A percentile compares a stretch with the other conserved stretches of the same genome.
phyloP scores from a whole-genome alignment of 139 green algal species.

The Tetraselmis striata region DNA sequence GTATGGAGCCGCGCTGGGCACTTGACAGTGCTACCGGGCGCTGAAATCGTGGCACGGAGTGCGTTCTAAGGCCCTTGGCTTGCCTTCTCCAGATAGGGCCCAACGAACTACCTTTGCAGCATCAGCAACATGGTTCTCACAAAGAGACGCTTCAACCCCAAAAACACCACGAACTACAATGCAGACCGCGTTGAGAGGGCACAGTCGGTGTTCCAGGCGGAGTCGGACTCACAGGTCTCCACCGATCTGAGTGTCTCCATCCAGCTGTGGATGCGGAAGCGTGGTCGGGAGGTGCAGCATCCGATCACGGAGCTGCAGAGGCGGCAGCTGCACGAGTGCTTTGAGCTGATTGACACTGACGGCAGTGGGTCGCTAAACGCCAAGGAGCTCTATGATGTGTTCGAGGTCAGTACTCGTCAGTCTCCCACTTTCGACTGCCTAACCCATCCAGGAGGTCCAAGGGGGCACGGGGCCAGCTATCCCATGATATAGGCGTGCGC shows the following conservation, averaged over 20 bases:
- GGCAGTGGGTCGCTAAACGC: constrained; percentile 5
- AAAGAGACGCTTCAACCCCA: neutral
- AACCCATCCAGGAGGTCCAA: no score
- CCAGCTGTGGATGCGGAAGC: neutral
- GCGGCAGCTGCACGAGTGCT: constrained; percentile 12
- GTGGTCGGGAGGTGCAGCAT: neutral
- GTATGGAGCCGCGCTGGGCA: no score
- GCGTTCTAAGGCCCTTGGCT: no score
- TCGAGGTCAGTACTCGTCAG: constrained; percentile 13
- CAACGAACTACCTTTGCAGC: no score
- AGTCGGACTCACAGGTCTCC: neutral
- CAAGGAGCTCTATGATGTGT: constrained; percentile 10
- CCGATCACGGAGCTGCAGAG: neutral
- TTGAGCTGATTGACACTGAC: constrained; percentile 21
- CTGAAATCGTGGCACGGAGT: no score
- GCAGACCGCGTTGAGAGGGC: neutral
- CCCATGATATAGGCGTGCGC: no score
- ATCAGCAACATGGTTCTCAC: neutral
- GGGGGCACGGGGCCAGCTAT: no score
- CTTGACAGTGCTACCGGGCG: no score
- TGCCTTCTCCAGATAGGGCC: no score
- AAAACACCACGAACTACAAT: neutral
- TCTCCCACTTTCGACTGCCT: no score
- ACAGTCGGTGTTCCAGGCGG: neutral
- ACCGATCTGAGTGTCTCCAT: neutral